Conservation (phyloP, 1,284 basidiomycete species). For the Pyrrhoderma lamaoense region DNA sequence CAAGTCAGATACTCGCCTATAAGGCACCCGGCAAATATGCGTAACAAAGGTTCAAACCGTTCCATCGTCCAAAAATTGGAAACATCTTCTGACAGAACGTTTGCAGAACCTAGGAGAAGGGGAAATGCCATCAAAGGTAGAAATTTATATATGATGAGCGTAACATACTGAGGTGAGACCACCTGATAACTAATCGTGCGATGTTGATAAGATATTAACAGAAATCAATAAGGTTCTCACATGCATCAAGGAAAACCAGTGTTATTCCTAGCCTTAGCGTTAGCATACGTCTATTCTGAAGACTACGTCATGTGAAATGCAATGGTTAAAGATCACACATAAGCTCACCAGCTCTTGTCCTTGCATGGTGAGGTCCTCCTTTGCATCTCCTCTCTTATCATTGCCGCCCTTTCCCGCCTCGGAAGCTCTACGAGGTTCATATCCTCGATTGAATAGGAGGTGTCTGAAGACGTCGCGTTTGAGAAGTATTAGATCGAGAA, state of each 20-base stretch:
- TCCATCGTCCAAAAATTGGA: constrained; percentile 29
- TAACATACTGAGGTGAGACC: constrained; percentile 56
- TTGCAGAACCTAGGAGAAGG: constrained; percentile 3
- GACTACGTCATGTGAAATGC: constrained; percentile 9
- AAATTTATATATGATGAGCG: neutral
- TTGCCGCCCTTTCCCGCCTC: constrained; percentile 1
- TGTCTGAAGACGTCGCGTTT: constrained; percentile 86
- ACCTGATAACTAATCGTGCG: constrained; percentile 54
- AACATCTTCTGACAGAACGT: constrained; percentile 29
- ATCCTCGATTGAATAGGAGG: constrained; percentile 80
- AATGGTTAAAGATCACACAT: no score
- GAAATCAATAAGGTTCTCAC: constrained; percentile 33
- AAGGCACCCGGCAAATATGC: constrained; percentile 55
- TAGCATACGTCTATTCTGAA: constrained; percentile 49
- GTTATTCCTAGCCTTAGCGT: constrained; percentile 50
- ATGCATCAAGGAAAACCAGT: constrained; percentile 59
- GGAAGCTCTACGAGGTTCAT: constrained; percentile 37
- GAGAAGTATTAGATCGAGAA: constrained; percentile 81
- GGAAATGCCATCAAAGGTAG: neutral
- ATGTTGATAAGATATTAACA: constrained; percentile 3
- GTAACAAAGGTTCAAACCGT: constrained; percentile 42
- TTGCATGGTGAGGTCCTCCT: no score
- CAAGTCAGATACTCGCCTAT: constrained; percentile 38
- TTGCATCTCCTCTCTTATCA: neutral
- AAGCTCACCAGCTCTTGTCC: no score